Evolutionary conservation across 164 flowering plant species (phyloP), one percentile per base, ranked within the genome.

Genomic region (Liriodendron chinense): DNA sequence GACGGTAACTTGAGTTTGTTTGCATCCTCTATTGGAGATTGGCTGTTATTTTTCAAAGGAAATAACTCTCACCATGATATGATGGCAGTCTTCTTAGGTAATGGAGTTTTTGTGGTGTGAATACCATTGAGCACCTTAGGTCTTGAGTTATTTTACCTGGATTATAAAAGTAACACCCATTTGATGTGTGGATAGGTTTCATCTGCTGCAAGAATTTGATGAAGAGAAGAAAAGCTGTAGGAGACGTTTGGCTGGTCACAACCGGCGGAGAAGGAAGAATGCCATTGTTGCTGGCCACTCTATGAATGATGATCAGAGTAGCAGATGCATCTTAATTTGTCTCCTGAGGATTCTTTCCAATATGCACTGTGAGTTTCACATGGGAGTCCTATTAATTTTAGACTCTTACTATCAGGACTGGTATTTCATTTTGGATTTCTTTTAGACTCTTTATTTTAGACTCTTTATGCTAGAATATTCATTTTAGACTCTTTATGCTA

Each of bases 221-320:
- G 89, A 89, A 70, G 89, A 85, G 66, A 87, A 89, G 80, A 83
- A 88, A 79, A 87, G 90, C 76, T 87, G 90, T 47, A 84, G 89
- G 16, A 81, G 87, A 25, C 90, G 89, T 50, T 80, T 89, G 76
- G 90, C 90, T 28, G 90, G 90, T 69, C 92, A 87, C 73, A 87
- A 87, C 72, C 83, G 79, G 72, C 75, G 92, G 71, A 87, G 90
- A 79, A 86, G 92, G 80, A 89, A 87, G 77, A 82, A 84, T 21
- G 81, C 87, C 77, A 83, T 50, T 73, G 82, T 43, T 76, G 80
- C 72, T 69, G 86, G 81, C 57, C 79, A 65, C 70, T 26, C 91
- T 24, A 28, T 59, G 21, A 80, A 69, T 75, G 81, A 85, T 75
- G 89, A 87, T 43, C 82, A 80, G 50, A 70, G 83, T 16, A 85